A percentile compares a stretch with the other conserved stretches of the same genome.
Conservation (phyloP, 129 eudicot genomes). For the Oenanthe sinensis region DNA sequence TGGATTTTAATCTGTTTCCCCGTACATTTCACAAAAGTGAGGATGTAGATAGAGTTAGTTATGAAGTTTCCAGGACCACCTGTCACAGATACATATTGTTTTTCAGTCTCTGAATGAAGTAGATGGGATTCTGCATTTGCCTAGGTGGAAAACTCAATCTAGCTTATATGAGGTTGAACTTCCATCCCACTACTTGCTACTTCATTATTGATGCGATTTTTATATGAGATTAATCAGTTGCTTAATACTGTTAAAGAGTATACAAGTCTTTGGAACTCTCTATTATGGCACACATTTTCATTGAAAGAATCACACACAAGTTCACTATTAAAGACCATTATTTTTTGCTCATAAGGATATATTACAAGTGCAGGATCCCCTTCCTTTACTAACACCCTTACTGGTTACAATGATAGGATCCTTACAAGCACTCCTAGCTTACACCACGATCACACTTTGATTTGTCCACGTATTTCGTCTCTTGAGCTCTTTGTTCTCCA, state of each 20-base stretch:
- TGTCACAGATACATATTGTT: no score
- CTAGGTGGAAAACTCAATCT: not conserved
- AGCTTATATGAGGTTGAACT: not conserved
- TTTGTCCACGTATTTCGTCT: no score
- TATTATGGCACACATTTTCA: no score
- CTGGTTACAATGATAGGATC: no score
- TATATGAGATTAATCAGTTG: not conserved
- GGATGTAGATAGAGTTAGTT: not conserved
- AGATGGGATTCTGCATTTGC: not conserved
- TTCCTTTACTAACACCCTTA: no score
- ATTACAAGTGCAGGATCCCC: not conserved
- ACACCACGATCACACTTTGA: no score
- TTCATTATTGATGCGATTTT: not conserved
- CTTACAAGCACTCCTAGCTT: no score
- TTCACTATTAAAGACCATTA: not conserved
- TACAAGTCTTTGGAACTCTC: no score
- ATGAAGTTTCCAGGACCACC: not conserved
- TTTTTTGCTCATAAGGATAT: no score
- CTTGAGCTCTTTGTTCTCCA: no score
- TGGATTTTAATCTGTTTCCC: not conserved
- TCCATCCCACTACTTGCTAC: not conserved
- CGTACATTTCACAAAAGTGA: not conserved
- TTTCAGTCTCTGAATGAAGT: no score
- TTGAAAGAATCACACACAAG: not conserved
- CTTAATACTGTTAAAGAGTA: no score